Evolutionary conservation across 2,329 filamentous ascomycete genomes (phyloP).

Genomic region (Colletotrichum spinosum): DNA sequence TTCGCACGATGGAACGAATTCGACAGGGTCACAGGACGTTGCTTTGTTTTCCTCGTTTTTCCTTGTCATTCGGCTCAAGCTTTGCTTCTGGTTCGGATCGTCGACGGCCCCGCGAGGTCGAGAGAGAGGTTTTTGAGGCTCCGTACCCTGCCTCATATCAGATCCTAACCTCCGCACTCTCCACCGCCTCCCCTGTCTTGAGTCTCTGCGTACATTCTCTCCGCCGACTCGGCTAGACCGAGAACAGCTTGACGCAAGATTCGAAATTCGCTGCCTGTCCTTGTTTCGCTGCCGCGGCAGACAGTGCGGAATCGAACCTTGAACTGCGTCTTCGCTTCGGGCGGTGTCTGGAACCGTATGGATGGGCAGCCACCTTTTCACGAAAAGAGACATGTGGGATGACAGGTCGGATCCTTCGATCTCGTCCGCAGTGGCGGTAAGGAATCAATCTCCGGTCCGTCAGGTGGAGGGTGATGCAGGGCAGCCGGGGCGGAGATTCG

Average conservation of each 20-base stretch:
- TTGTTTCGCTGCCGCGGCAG: background rate
- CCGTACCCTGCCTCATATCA: constrained; percentile 6
- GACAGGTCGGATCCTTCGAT: constrained; percentile 11
- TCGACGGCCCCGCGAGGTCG: constrained; percentile 17
- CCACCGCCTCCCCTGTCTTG: background rate
- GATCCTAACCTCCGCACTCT: constrained; percentile 15
- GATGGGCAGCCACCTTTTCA: constrained; percentile 15
- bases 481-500: constrained; percentile 28
- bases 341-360: constrained; percentile 17
- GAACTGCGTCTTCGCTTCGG: constrained; percentile 4
- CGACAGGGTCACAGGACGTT: constrained; percentile 6
- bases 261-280: background rate
- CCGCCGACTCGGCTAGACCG: constrained; percentile 1
- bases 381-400: constrained; percentile 10
- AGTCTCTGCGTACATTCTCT: constrained; percentile 9
- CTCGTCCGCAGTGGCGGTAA: constrained; percentile 34
- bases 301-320: background rate
- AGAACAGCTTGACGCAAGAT: background rate
- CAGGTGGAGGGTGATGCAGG: constrained; percentile 17
- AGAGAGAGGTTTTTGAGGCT: constrained; percentile 34
- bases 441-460: constrained; percentile 18
- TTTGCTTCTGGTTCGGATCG: background rate
- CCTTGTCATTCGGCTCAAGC: constrained; percentile 16
- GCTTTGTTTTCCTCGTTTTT: constrained; percentile 2
- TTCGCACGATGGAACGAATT: constrained; percentile 21